A percentile compares a stretch with the other conserved stretches of the same genome.
These are phyloP conservation scores for Blastomyces percursus DNA, from an alignment of 2,329 filamentous ascomycete genomes.

Conservation along the genomic window DNA sequence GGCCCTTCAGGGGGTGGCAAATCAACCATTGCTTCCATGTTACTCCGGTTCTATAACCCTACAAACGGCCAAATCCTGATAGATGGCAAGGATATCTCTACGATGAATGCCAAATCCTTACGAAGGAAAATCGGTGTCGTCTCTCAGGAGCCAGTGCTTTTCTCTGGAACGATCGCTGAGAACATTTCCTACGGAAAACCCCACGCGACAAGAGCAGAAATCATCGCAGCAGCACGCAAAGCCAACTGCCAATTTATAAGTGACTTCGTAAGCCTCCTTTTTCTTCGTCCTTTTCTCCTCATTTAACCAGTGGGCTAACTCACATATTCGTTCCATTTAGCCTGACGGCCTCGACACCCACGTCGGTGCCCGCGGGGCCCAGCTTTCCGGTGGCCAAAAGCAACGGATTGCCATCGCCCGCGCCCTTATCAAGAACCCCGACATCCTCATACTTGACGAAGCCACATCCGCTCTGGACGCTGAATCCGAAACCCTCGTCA, in stretches of 20 bases:
- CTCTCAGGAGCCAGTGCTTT: constrained; percentile 88
- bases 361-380: constrained; percentile 82
- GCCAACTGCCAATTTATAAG: constrained; percentile 96
- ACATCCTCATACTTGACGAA: constrained; percentile 94
- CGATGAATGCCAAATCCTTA: constrained; percentile 87
- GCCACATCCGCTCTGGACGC: constrained; percentile 92
- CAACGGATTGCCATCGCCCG: constrained; percentile 95
- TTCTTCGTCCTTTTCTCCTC: not conserved
- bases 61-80: constrained; percentile 68
- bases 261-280: constrained; percentile 56
- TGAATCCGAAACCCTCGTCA: constrained; percentile 93
- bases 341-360: constrained; percentile 91
- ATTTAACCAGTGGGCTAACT: not conserved
- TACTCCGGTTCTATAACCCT: constrained; percentile 84
- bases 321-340: constrained; percentile 24
- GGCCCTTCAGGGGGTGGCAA: constrained; percentile 94
- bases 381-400: constrained; percentile 92
- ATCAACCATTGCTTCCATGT: constrained; percentile 83
- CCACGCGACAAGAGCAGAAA: constrained; percentile 63
- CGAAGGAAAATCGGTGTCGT: constrained; percentile 90
- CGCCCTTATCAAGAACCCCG: constrained; percentile 86
- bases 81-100: constrained; percentile 68
- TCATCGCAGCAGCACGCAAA: constrained; percentile 74
- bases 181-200: constrained; percentile 92
- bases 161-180: constrained; percentile 62